Evolutionary conservation across 495 filamentous ascomycete genomes (phyloP).

Genomic region (Neurospora sp.): DNA sequence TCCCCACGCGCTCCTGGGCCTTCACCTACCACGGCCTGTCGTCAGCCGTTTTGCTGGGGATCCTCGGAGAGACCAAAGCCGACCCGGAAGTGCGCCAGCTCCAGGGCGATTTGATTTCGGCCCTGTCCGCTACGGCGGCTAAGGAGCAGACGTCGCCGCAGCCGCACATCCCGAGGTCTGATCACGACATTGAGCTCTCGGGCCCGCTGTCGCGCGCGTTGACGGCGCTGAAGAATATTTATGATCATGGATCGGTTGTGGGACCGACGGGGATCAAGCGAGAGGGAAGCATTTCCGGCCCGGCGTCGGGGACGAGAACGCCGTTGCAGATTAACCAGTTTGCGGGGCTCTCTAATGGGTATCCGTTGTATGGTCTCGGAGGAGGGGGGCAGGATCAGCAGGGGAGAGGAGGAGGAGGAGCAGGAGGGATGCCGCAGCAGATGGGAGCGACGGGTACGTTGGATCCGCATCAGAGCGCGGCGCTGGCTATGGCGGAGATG

Average conservation of each 20-base stretch:
- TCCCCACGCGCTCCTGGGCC: slow-evolving; percentile 56
- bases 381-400: background rate
- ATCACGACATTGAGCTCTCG: slow-evolving; percentile 46
- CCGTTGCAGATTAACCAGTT: slow-evolving; percentile 20
- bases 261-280: slow-evolving; percentile 26
- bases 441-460: slow-evolving; percentile 21
- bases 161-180: slow-evolving; percentile 34
- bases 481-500: slow-evolving; percentile 46
- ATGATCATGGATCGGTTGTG: slow-evolving; percentile 43
- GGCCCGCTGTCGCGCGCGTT: slow-evolving; percentile 44
- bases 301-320: slow-evolving; percentile 30
- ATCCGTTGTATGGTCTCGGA: background rate
- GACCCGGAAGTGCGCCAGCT: slow-evolving; percentile 46
- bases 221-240: slow-evolving; percentile 46
- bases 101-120: slow-evolving; percentile 46
- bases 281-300: slow-evolving; percentile 23
- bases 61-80: slow-evolving; percentile 50
- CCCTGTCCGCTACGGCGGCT: slow-evolving; percentile 43
- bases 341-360: slow-evolving; percentile 1
- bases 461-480: slow-evolving; percentile 44
- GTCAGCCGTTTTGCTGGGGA: slow-evolving; percentile 54
- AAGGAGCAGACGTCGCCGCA: slow-evolving; percentile 40
- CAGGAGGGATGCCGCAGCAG: background rate
- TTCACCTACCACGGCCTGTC: slow-evolving; percentile 56
- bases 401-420: background rate